A percentile compares a stretch with the other conserved stretches of the same genome.
Conservation (phyloP, 1,284 basidiomycete species). For the Trichosporon sp. region DNA sequence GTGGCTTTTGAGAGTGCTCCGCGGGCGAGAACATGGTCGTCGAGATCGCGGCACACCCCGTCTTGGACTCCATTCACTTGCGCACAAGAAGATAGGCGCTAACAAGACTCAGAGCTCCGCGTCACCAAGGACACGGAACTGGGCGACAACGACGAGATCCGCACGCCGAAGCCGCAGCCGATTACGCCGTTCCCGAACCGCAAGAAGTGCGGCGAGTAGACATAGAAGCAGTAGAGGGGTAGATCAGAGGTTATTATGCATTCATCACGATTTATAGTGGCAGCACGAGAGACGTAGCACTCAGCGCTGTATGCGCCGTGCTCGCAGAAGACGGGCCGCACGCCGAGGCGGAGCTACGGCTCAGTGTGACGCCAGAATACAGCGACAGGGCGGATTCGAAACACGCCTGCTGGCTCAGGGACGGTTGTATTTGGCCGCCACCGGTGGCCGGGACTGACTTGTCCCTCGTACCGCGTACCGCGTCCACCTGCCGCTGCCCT, state of each 20-base stretch:
- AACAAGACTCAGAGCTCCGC: slow-evolving; percentile 35
- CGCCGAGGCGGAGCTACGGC: too few relatives aligned
- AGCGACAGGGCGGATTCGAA: background rate
- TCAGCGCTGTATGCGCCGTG: too few relatives aligned
- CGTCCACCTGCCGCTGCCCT: too few relatives aligned
- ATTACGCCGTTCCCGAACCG: slow-evolving; percentile 46
- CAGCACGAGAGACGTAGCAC: too few relatives aligned
- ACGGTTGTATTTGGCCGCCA: background rate
- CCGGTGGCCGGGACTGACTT: slow-evolving; percentile 1
- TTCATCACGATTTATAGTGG: background rate
- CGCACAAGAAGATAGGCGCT: background rate
- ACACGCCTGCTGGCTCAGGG: background rate
- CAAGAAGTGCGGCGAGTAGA: slow-evolving; percentile 23
- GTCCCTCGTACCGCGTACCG: background rate
- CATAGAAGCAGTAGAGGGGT: background rate
- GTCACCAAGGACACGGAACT: slow-evolving; percentile 46
- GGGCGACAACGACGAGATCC: slow-evolving; percentile 43
- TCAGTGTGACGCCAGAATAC: background rate
- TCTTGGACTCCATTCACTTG: too few relatives aligned
- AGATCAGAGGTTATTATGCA: background rate
- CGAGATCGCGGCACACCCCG: too few relatives aligned
- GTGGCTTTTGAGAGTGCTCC: too few relatives aligned
- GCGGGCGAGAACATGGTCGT: too few relatives aligned
- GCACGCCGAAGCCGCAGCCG: slow-evolving; percentile 34
- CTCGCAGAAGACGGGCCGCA: too few relatives aligned